phyloP scores from a whole-genome alignment of 1,284 basidiomycete species.

The Rhodotorula sp. region DNA sequence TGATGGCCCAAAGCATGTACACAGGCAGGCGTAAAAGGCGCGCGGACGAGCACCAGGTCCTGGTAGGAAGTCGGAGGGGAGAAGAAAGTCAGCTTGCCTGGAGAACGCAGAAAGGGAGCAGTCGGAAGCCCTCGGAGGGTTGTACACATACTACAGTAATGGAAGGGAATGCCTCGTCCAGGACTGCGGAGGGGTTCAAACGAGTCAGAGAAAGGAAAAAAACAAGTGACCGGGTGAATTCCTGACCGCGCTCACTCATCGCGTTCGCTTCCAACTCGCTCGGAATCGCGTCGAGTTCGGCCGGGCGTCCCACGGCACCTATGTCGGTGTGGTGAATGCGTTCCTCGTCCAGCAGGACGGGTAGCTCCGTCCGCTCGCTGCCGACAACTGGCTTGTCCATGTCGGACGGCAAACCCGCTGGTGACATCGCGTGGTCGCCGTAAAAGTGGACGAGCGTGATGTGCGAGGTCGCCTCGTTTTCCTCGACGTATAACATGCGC shows the following conservation, averaged over 20 bases:
- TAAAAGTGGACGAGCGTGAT: constrained; percentile 67
- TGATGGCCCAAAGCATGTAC: constrained; percentile 9
- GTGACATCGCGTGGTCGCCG: constrained; percentile 40
- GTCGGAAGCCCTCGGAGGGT: not conserved
- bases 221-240: no score
- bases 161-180: constrained; percentile 32
- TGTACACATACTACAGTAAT: constrained; percentile 14
- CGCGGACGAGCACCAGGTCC: constrained; percentile 26
- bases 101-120: not conserved
- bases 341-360: not conserved
- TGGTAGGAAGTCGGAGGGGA: not conserved
- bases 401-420: not conserved
- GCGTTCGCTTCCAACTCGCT: constrained; percentile 48
- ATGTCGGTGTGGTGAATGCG: not conserved
- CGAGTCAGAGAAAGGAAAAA: not conserved
- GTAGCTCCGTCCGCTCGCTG: not conserved
- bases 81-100: not conserved
- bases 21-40: constrained; percentile 15
- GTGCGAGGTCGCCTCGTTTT: constrained; percentile 65
- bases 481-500: constrained; percentile 63
- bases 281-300: constrained; percentile 47
- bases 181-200: not conserved
- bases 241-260: not conserved
- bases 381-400: not conserved
- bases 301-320: no score